Conservation (phyloP, 2,329 filamentous ascomycete species). For the Fusarium sp. region DNA sequence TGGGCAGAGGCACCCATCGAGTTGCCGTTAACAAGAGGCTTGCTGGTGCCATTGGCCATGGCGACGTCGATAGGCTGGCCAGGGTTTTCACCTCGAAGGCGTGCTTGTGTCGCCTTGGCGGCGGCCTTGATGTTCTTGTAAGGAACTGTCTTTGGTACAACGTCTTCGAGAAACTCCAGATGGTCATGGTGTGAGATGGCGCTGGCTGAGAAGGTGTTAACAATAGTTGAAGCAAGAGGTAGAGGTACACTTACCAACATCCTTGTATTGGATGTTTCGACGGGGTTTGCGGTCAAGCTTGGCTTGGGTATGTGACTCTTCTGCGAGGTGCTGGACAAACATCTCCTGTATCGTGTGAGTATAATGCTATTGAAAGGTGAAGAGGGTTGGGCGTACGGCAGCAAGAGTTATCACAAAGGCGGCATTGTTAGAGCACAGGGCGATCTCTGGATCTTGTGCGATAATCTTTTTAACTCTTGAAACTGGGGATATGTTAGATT, state of each 20-base stretch:
- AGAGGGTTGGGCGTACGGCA: slow-evolving; percentile 70
- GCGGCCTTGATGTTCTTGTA: slow-evolving; percentile 84
- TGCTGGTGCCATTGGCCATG: slow-evolving; percentile 49
- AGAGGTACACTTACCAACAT: slow-evolving; percentile 76
- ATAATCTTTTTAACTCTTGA: slow-evolving; percentile 98
- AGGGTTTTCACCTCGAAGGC: slow-evolving; percentile 59
- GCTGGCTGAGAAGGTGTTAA: slow-evolving; percentile 69
- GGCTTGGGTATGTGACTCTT: slow-evolving; percentile 88
- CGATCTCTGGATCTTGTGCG: slow-evolving; percentile 86
- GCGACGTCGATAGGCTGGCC: slow-evolving; percentile 42
- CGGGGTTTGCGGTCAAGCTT: slow-evolving; percentile 93
- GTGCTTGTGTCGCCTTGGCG: slow-evolving; percentile 65
- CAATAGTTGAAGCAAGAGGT: background rate
- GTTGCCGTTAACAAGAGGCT: slow-evolving; percentile 52
- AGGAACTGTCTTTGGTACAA: slow-evolving; percentile 87
- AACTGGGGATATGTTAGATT: slow-evolving; percentile 67
- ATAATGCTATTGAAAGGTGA: background rate
- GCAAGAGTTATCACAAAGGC: slow-evolving; percentile 94
- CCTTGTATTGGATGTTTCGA: slow-evolving; percentile 95
- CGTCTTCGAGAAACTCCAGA: slow-evolving; percentile 93
- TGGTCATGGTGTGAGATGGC: slow-evolving; percentile 92
- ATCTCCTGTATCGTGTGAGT: slow-evolving; percentile 75
- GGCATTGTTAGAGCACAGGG: slow-evolving; percentile 90
- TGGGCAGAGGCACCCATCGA: slow-evolving; percentile 41
- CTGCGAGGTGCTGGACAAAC: slow-evolving; percentile 93